phyloP scores from a whole-genome alignment of 169 alveolate genomes.

The Toxoplasma gondii region DNA sequence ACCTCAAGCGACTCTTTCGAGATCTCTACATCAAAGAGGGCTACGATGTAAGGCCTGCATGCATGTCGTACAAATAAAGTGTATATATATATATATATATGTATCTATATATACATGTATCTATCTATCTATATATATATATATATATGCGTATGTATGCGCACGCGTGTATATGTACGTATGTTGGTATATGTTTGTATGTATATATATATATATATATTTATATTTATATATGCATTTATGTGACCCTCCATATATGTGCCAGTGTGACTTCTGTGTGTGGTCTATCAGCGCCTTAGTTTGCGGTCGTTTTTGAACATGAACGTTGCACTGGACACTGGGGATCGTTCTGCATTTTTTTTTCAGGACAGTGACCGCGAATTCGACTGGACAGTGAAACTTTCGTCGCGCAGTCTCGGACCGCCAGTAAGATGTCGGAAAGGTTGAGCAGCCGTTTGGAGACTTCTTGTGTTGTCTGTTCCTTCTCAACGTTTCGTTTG shows the following conservation, averaged over 20 bases:
- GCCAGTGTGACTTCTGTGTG: too few species aligned
- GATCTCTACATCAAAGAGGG: conserved; percentile 93
- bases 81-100: not conserved
- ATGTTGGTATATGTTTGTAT: not conserved
- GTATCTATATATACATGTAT: not conserved
- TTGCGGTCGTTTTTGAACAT: too few species aligned
- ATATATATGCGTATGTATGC: not conserved
- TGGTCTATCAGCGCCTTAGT: too few species aligned
- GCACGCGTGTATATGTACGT: not conserved
- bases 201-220: too few species aligned
- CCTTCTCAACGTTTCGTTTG: not conserved
- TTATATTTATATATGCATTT: too few species aligned
- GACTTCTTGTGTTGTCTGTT: not conserved
- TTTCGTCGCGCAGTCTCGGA: not conserved
- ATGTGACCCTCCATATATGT: too few species aligned
- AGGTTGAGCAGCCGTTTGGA: too few species aligned
- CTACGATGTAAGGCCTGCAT: conserved; percentile 71
- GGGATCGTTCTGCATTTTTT: not conserved
- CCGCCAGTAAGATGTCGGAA: not conserved
- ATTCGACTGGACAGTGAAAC: conserved; percentile 30
- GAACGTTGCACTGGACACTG: too few species aligned
- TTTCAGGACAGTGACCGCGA: conserved; percentile 18
- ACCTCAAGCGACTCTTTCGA: conserved; percentile 93
- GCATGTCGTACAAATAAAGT: not conserved
- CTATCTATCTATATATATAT: not conserved